phyloP scores from a whole-genome alignment of 1,284 basidiomycete genomes.

The Grifola frondosa region DNA sequence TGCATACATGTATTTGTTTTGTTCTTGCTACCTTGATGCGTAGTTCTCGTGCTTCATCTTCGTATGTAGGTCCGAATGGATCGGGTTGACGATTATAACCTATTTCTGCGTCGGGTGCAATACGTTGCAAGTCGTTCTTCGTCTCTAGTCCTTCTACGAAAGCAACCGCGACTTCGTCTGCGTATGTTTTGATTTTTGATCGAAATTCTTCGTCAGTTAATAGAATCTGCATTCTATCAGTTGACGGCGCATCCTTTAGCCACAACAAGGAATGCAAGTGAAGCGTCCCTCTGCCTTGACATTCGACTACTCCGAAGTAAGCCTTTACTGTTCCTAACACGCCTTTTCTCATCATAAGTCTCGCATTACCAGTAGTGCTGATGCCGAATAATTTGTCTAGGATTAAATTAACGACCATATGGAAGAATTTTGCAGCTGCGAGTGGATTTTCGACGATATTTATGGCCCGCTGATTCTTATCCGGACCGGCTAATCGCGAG shows the following conservation, averaged over 20 bases:
- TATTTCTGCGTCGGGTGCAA: constrained; percentile 27
- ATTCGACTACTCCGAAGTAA: constrained; percentile 31
- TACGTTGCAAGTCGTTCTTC: too few relatives aligned
- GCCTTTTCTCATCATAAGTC: constrained; percentile 17
- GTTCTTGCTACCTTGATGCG: constrained; percentile 18
- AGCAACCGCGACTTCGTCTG: too few relatives aligned
- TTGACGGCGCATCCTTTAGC: constrained; percentile 28
- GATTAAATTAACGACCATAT: constrained; percentile 35
- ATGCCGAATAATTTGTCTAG: constrained; percentile 37
- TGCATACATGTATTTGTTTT: constrained; percentile 35
- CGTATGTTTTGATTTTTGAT: too few relatives aligned
- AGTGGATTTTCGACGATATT: constrained; percentile 40
- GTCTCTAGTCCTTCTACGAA: too few relatives aligned
- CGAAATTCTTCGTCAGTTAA: too few relatives aligned
- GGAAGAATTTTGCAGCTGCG: constrained; percentile 39
- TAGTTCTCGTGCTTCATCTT: neutral
- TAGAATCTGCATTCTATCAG: too few relatives aligned
- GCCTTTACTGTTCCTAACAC: constrained; percentile 23
- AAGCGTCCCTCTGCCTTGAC: constrained; percentile 30
- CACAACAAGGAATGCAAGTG: constrained; percentile 33
- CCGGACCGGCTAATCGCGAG: constrained; percentile 18
- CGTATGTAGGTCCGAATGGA: constrained; percentile 11
- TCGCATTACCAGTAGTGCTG: too few relatives aligned
- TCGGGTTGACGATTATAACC: constrained; percentile 29
- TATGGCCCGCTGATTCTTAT: constrained; percentile 20